A percentile compares a stretch with the other conserved stretches of the same genome.
phyloP scores from a whole-genome alignment of 2,329 filamentous ascomycete genomes.

The Tricladium varicosporioides region DNA sequence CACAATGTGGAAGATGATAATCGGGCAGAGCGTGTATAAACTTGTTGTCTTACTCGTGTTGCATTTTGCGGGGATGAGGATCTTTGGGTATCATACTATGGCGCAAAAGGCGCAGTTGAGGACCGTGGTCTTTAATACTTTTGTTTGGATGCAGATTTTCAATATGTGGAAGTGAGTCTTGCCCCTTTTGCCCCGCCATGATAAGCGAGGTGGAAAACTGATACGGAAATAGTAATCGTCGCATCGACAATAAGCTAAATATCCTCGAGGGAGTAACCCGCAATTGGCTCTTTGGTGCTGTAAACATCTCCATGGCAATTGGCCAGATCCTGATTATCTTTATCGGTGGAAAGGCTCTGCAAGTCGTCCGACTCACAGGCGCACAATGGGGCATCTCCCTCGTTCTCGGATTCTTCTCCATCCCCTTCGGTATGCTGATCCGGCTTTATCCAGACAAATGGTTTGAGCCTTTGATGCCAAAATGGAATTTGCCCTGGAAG shows the following conservation, averaged over 20 bases:
- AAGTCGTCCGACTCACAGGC: conserved; percentile 57
- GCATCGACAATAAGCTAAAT: conserved; percentile 92
- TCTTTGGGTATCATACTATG: conserved; percentile 63
- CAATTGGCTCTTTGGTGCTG: conserved; percentile 87
- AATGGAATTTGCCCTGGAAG: too few species aligned
- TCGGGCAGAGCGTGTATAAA: conserved; percentile 89
- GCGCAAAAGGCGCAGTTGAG: conserved; percentile 44
- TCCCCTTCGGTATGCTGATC: conserved; percentile 82
- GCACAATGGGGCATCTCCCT: conserved; percentile 86
- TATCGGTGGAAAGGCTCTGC: conserved; percentile 79
- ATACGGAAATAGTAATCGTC: conserved; percentile 64
- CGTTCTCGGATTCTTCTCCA: conserved; percentile 77
- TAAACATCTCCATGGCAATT: conserved; percentile 83
- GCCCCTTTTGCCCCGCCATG: too few species aligned
- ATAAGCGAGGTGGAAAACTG: too few species aligned
- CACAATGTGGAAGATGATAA: conserved; percentile 99
- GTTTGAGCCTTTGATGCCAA: too few species aligned
- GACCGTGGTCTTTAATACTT: conserved; percentile 94
- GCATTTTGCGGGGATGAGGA: conserved; percentile 67
- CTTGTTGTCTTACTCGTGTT: conserved; percentile 75
- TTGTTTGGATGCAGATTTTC: conserved; percentile 99
- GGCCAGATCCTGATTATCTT: conserved; percentile 89
- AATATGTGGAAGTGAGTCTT: conserved; percentile 85
- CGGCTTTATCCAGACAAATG: too few species aligned
- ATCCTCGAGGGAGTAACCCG: conserved; percentile 84